Percentiles rank a stretch among this genome's conserved stretches.
Conservation (phyloP, 441 rosid genomes). For the Bocquillonia castaneifolia region DNA sequence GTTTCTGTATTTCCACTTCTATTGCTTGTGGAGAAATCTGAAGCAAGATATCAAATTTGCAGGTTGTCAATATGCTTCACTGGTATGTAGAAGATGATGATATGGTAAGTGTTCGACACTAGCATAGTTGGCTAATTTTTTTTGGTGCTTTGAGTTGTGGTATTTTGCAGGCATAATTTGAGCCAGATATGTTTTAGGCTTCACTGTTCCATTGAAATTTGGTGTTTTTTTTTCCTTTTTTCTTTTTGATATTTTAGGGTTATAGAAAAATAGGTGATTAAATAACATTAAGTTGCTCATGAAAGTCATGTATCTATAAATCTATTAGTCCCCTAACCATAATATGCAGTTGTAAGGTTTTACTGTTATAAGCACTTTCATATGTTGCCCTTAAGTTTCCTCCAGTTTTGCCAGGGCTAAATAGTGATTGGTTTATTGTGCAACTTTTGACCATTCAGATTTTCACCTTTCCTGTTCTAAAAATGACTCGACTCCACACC, state of each 20-base stretch:
- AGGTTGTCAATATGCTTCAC: slow-evolving; percentile 80
- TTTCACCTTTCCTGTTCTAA: background rate
- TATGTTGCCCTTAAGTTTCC: too few relatives aligned
- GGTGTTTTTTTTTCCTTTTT: too few relatives aligned
- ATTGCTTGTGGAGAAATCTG: slow-evolving; percentile 16
- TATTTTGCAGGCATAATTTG: background rate
- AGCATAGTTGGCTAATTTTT: slow-evolving; percentile 14
- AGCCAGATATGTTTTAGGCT: background rate
- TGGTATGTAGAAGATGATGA: slow-evolving; percentile 82
- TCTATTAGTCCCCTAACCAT: too few relatives aligned
- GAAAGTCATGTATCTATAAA: background rate
- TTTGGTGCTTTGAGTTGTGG: background rate
- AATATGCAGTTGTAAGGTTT: too few relatives aligned
- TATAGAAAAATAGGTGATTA: background rate
- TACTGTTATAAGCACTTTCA: too few relatives aligned
- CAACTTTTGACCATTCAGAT: too few relatives aligned
- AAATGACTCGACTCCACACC: background rate
- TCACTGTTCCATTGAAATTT: background rate
- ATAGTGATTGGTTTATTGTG: background rate
- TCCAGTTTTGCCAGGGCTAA: background rate
- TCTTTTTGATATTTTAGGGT: background rate
- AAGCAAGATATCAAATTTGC: slow-evolving; percentile 31
- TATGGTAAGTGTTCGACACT: slow-evolving; percentile 50
- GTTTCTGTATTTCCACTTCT: slow-evolving; percentile 4
- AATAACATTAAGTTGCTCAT: too few relatives aligned